phyloP scores from a whole-genome alignment of 441 rosid species.

The Pelargonium myrrhifolium region DNA sequence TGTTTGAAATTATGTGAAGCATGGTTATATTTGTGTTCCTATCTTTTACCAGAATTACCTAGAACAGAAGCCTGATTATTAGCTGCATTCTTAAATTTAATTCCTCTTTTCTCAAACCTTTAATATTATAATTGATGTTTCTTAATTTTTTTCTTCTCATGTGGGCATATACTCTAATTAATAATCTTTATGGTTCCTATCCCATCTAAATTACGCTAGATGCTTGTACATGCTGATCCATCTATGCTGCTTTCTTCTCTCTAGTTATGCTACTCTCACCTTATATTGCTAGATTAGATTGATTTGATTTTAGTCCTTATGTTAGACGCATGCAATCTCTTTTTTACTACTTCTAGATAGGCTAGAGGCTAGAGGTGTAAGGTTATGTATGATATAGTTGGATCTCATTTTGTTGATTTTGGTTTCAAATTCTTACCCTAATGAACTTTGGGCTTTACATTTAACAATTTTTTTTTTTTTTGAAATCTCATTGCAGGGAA shows the following conservation, averaged over 20 bases:
- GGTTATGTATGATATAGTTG: neutral
- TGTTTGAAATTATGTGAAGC: conserved; percentile 14
- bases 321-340: neutral
- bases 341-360: conserved; percentile 1
- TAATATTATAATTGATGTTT: neutral
- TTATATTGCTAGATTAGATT: neutral
- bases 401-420: conserved; percentile 7
- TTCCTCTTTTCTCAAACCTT: neutral
- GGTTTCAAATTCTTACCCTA: conserved; percentile 6
- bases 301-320: neutral
- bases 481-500: conserved; percentile 49
- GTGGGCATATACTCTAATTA: neutral
- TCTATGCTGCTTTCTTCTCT: neutral
- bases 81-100: neutral
- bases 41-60: neutral
- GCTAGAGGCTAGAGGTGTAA: conserved; percentile 3
- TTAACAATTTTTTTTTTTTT: conserved; percentile 18
- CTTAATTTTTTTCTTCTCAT: neutral
- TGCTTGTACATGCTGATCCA: neutral
- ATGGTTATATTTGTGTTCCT: neutral
- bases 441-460: conserved; percentile 13
- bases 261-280: neutral
- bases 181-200: neutral
- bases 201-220: neutral
- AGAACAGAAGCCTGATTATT: neutral